Conservation (phyloP, 2,329 filamentous ascomycete species). For the Cordyceps militaris region DNA sequence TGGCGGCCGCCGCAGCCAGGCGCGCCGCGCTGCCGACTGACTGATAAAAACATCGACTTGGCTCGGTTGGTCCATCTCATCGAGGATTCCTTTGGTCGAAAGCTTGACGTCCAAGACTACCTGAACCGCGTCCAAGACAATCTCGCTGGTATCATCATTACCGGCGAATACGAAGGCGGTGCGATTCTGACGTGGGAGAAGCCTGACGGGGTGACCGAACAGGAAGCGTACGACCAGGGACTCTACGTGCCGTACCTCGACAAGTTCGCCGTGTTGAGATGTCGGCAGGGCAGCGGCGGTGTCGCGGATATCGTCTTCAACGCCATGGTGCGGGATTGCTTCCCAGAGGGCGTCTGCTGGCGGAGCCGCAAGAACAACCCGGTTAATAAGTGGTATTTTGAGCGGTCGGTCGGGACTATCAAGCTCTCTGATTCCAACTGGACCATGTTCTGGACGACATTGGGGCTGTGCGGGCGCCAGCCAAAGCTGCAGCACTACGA, state of each 20-base stretch:
- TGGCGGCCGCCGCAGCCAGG: slow-evolving; percentile 63
- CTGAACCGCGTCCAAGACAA: slow-evolving; percentile 71
- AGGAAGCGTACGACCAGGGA: slow-evolving; percentile 45
- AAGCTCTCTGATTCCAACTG: slow-evolving; percentile 78
- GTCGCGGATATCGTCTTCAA: slow-evolving; percentile 97
- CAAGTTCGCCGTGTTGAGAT: slow-evolving; percentile 90
- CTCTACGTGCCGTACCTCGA: slow-evolving; percentile 88
- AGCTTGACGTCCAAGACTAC: slow-evolving; percentile 78
- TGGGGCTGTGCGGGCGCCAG: slow-evolving; percentile 49
- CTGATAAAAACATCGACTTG: slow-evolving; percentile 76
- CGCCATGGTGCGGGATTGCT: slow-evolving; percentile 84
- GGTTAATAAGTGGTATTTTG: slow-evolving; percentile 99
- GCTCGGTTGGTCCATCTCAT: slow-evolving; percentile 78
- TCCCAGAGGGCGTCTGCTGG: slow-evolving; percentile 88
- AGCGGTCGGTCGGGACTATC: slow-evolving; percentile 74
- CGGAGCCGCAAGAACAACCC: slow-evolving; percentile 83
- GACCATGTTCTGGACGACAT: slow-evolving; percentile 98
- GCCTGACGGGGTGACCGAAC: slow-evolving; percentile 52
- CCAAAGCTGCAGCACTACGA: slow-evolving; percentile 62
- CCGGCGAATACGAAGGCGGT: slow-evolving; percentile 92
- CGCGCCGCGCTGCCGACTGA: slow-evolving; percentile 57
- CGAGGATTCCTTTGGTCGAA: slow-evolving; percentile 84
- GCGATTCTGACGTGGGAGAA: slow-evolving; percentile 93
- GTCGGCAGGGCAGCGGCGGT: slow-evolving; percentile 80
- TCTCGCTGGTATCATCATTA: slow-evolving; percentile 87